Evolutionary conservation across 2,329 filamentous ascomycete species (phyloP).

Genomic region (Verruconis gallopava): DNA sequence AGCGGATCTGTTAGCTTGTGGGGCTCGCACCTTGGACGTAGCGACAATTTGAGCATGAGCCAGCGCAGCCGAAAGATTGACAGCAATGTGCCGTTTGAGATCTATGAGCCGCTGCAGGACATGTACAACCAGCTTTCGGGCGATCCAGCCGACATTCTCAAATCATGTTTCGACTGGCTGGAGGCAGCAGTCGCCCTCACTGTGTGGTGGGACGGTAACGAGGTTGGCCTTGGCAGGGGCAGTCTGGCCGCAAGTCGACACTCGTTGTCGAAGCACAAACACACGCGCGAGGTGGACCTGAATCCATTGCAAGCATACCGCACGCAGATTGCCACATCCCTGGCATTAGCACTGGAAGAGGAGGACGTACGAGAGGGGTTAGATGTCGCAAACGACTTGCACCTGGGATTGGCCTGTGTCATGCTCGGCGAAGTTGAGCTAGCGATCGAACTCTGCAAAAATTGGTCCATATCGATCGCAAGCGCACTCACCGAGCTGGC

Average conservation of each 20-base stretch:
- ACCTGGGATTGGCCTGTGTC: conserved; percentile 69
- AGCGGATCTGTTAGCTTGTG: conserved; percentile 19
- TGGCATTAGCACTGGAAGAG: conserved; percentile 51
- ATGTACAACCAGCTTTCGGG: conserved; percentile 75
- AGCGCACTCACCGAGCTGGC: conserved; percentile 73
- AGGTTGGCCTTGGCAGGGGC: conserved; percentile 24
- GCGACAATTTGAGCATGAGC: conserved; percentile 46
- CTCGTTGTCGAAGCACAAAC: conserved; percentile 17
- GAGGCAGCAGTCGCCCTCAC: conserved; percentile 75
- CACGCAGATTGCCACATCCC: conserved; percentile 56
- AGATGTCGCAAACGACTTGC: conserved; percentile 60
- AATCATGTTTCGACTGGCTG: conserved; percentile 76
- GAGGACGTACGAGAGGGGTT: conserved; percentile 50
- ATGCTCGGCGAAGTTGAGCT: conserved; percentile 74
- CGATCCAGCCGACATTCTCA: conserved; percentile 59
- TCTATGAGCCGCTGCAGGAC: conserved; percentile 73
- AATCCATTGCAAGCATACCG: conserved; percentile 56
- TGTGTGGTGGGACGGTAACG: conserved; percentile 85
- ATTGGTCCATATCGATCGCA: conserved; percentile 70
- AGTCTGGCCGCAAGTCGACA: conserved; percentile 32
- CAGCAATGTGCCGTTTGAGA: conserved; percentile 75
- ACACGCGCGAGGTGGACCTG: conserved; percentile 34
- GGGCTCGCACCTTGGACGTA: conserved; percentile 22
- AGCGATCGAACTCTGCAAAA: conserved; percentile 58
- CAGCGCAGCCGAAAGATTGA: conserved; percentile 61